Conservation (phyloP, 2,329 filamentous ascomycete species). For the Botrytis galanthina region DNA sequence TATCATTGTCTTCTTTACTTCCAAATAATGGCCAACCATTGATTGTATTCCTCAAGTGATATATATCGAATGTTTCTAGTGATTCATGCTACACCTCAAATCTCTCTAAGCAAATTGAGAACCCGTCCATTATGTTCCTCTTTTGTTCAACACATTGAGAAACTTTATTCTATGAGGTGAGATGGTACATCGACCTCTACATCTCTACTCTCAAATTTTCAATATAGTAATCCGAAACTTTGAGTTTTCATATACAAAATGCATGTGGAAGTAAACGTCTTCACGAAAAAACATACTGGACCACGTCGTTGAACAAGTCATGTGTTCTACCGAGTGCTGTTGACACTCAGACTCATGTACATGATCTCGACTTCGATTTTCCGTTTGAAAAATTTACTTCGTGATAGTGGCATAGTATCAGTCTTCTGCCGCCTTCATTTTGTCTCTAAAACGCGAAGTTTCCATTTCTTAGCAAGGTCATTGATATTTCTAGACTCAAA, state of each 20-base stretch:
- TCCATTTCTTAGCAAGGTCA: not conserved
- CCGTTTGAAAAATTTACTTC: not conserved
- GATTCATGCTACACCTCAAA: not conserved
- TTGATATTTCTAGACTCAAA: not conserved
- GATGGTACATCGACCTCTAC: not conserved
- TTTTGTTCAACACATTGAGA: not conserved
- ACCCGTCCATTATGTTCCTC: not conserved
- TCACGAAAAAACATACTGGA: not conserved
- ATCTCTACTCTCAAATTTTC: not conserved
- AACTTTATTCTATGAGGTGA: fast-evolving
- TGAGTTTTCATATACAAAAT: not conserved
- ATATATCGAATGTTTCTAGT: too few species aligned
- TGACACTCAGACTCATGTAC: not conserved
- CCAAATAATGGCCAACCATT: not conserved
- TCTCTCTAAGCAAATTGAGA: not conserved
- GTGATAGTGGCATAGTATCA: not conserved
- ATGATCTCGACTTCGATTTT: not conserved
- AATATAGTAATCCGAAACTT: not conserved
- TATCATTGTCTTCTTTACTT: too few species aligned
- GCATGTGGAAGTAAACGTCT: not conserved
- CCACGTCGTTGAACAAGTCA: not conserved
- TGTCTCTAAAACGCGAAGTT: not conserved
- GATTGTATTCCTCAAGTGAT: not conserved
- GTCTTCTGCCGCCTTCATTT: fast-evolving
- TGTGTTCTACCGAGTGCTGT: not conserved